Evolutionary conservation across 768 basidiomycete genomes (phyloP), one percentile per base, ranked within the genome.

Genomic region (Xanthoconium purpureum): DNA sequence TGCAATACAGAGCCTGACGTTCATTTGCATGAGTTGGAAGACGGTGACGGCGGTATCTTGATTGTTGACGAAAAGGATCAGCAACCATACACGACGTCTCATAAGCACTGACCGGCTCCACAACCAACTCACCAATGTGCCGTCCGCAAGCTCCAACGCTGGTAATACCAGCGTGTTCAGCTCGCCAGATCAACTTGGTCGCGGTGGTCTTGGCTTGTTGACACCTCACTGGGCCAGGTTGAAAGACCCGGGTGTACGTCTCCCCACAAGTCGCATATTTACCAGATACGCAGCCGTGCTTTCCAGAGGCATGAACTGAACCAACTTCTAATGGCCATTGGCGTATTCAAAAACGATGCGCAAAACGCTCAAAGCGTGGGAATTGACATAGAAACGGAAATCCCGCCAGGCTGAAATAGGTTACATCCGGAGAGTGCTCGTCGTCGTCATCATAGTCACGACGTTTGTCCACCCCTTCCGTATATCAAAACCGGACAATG

Each of bases 401-500:
- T 24, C n/a, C n/a, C n/a, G n/a, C n/a, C n/a, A n/a, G n/a, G n/a
- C n/a, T n/a, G n/a, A n/a, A n/a, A n/a, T n/a, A n/a, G n/a, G n/a
- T 92, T 37, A 81, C 85, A 20, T 71, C 75, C 5, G 90, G 83
- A 40, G 94, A 96, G 66, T 88, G 83, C 74, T 97, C 9, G 68
- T 83, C 17, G 65, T 83, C 28, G 68, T 97, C 50, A 74, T 87
- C 33, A 56, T 92, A 10, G 66, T 97, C 47, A 94, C 92, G 1
- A 71, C 78, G 8, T 82, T 77, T n/a, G 91, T 98, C n/a, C 82
- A 96, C 46, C 71, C 95, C 54, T 97, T 89, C 74, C 82, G 88
- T 50, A 75, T 99, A 43, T 91, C 89, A 42, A 84, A 85, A 66
- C 96, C 96, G 0, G 80, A 84, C 55, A 94, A 92, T 64, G 93